These are phyloP conservation scores for Boletus edulis DNA, from an alignment of 768 basidiomycete genomes.

Conservation along the genomic window DNA sequence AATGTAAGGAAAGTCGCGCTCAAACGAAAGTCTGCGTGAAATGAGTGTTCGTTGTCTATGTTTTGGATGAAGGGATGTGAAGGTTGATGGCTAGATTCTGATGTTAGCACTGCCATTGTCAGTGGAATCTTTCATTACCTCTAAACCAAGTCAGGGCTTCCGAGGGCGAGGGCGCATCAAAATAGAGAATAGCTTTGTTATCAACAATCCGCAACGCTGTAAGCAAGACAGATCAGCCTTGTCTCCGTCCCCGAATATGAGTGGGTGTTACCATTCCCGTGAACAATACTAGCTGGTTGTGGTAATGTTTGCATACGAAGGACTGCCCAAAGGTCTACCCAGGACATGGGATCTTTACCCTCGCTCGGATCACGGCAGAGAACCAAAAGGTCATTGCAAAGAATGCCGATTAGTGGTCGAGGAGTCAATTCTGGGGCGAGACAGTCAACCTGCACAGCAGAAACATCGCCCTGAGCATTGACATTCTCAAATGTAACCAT, in stretches of 20 bases:
- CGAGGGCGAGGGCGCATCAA: conserved; percentile 79
- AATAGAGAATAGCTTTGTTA: conserved; percentile 89
- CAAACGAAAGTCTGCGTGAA: conserved; percentile 6
- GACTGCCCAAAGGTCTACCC: conserved; percentile 95
- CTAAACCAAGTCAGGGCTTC: conserved; percentile 89
- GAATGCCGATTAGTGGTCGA: conserved; percentile 71
- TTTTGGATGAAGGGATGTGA: conserved; percentile 81
- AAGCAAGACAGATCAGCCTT: conserved; percentile 5
- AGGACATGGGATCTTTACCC: conserved; percentile 68
- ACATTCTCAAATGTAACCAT: conserved; percentile 78
- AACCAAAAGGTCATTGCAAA: conserved; percentile 93
- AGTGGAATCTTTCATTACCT: conserved; percentile 46
- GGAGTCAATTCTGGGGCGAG: conserved; percentile 85
- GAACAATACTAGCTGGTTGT: conserved; percentile 87
- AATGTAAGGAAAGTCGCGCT: conserved; percentile 3
- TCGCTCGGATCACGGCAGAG: conserved; percentile 85
- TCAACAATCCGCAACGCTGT: conserved; percentile 84
- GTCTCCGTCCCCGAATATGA: neutral
- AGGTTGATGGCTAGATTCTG: conserved; percentile 71
- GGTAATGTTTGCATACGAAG: conserved; percentile 91
- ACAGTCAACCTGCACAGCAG: conserved; percentile 86
- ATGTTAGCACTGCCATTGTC: conserved; percentile 3
- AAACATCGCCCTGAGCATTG: conserved; percentile 72
- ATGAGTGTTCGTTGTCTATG: conserved; percentile 39
- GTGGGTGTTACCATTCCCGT: conserved; percentile 66